A percentile compares a stretch with the other conserved stretches of the same genome.
Evolutionary conservation across 208 protist genomes (phyloP).

Genomic region (Trichomonas vaginalis): DNA sequence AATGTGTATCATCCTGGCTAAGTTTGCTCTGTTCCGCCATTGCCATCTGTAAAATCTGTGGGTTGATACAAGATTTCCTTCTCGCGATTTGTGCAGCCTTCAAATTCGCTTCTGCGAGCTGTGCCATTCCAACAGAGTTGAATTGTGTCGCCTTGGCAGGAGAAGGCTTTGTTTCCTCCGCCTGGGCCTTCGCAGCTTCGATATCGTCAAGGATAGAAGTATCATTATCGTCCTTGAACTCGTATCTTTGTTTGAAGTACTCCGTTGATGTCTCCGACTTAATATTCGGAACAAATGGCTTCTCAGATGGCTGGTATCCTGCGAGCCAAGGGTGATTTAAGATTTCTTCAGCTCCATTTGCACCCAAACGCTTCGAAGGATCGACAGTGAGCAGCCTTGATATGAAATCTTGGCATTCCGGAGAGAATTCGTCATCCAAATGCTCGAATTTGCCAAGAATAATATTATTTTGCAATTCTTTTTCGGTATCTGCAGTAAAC

Average conservation of each 20-base stretch:
- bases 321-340: constrained; percentile 26
- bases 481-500: not conserved
- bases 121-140: not conserved
- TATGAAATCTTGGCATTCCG: constrained; percentile 5
- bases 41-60: not conserved
- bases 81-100: not conserved
- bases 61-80: not conserved
- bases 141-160: not conserved
- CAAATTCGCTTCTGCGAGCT: not conserved
- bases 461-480: not conserved
- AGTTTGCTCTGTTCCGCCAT: not conserved
- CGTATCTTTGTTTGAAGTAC: not conserved
- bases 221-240: not conserved
- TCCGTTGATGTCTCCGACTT: not conserved
- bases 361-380: constrained; percentile 24
- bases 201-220: not conserved
- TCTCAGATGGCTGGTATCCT: not conserved
- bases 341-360: constrained; percentile 28
- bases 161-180: not conserved
- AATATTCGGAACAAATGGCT: constrained; percentile 19
- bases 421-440: not conserved
- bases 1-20: not conserved
- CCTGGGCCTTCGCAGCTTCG: not conserved
- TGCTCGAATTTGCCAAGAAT: not conserved
- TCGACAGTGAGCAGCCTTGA: constrained; percentile 20